Evolutionary conservation across 1,139 yeast species (phyloP).

Genomic region (Yamadazyma aaseri): DNA sequence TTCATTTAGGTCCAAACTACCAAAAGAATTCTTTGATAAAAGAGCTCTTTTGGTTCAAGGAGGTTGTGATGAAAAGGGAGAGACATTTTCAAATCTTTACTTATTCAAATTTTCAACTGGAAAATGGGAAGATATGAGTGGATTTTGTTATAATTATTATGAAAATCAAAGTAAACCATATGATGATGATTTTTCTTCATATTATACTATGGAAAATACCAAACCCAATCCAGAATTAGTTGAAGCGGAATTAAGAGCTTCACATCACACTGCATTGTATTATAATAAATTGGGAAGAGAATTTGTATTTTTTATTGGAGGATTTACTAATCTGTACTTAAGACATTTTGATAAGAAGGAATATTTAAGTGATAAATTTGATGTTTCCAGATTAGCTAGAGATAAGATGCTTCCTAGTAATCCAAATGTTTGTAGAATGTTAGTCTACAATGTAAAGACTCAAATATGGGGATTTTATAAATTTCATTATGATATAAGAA

Average conservation of each 20-base stretch:
- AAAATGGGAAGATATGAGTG: slow-evolving; percentile 33
- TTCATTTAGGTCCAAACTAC: slow-evolving; percentile 10
- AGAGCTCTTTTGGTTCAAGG: slow-evolving; percentile 42
- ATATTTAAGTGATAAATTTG: slow-evolving; percentile 34
- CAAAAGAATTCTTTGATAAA: slow-evolving; percentile 24
- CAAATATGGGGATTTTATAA: slow-evolving; percentile 45
- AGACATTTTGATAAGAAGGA: slow-evolving; percentile 31
- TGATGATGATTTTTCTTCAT: slow-evolving; percentile 28
- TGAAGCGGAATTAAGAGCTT: slow-evolving; percentile 44
- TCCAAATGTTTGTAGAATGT: slow-evolving; percentile 31
- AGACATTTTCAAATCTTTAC: slow-evolving; percentile 35
- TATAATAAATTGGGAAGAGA: slow-evolving; percentile 36
- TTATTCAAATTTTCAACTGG: slow-evolving; percentile 34
- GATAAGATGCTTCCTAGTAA: slow-evolving; percentile 30
- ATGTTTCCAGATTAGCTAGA: slow-evolving; percentile 34
- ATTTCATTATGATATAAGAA: slow-evolving; percentile 33
- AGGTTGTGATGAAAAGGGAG: slow-evolving; percentile 34
- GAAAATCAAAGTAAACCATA: slow-evolving; percentile 24
- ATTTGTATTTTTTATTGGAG: slow-evolving; percentile 43
- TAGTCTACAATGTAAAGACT: slow-evolving; percentile 39
- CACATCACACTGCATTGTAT: slow-evolving; percentile 43
- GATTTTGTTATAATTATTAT: slow-evolving; percentile 40
- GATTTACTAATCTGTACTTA: slow-evolving; percentile 37
- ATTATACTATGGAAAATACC: slow-evolving; percentile 23
- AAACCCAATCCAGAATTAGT: slow-evolving; percentile 27